These are phyloP conservation scores for Calonectria hongkongensis DNA, from an alignment of 2,329 filamentous ascomycete species.

Conservation along the genomic window DNA sequence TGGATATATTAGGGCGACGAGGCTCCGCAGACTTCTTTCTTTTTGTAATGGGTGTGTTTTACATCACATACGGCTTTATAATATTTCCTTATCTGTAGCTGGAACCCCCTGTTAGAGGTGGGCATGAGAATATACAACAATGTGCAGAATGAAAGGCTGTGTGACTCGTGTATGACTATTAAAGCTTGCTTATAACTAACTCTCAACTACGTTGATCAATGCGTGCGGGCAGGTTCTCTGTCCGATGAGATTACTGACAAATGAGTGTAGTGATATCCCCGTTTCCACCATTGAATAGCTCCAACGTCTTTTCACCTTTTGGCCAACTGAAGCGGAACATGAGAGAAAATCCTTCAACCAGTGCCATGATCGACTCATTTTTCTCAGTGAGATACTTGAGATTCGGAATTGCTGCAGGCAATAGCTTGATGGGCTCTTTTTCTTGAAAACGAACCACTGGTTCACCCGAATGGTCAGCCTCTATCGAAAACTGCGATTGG, in stretches of 20 bases:
- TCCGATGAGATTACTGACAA: background rate
- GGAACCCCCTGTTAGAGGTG: background rate
- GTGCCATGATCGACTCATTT: background rate
- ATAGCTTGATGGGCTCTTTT: background rate
- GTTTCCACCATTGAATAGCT: slow-evolving; percentile 1
- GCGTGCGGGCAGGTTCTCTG: background rate
- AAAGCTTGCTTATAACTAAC: accelerated
- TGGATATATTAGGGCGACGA: slow-evolving; percentile 15
- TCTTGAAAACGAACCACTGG: slow-evolving; percentile 1
- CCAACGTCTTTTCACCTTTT: background rate
- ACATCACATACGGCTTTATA: slow-evolving; percentile 13
- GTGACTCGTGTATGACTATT: background rate
- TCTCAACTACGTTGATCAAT: too few relatives aligned
- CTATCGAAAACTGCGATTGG: background rate
- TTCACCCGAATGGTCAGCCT: background rate
- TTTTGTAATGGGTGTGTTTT: slow-evolving; percentile 1
- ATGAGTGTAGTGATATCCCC: background rate
- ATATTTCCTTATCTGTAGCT: slow-evolving; percentile 22
- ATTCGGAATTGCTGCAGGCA: slow-evolving; percentile 5
- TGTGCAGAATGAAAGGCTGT: background rate
- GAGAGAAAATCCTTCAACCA: background rate
- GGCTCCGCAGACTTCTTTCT: background rate
- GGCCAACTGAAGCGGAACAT: slow-evolving; percentile 2
- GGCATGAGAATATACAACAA: background rate
- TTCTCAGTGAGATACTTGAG: background rate